Percentiles rank a stretch among this genome's conserved stretches.
These are phyloP conservation scores for Colletotrichum musae DNA, from an alignment of 2,329 filamentous ascomycete species.

Conservation along the genomic window DNA sequence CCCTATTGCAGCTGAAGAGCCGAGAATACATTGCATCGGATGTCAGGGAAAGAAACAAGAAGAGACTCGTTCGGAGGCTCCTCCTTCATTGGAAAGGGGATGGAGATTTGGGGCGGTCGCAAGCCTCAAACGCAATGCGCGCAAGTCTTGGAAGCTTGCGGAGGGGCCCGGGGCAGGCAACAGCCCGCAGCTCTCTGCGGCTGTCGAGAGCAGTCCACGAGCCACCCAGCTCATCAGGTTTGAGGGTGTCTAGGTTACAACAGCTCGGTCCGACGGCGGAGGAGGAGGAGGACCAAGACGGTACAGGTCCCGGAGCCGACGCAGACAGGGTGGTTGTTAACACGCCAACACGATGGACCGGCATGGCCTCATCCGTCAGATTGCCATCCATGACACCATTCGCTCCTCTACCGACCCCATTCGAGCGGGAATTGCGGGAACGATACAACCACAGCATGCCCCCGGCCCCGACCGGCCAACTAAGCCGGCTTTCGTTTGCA, in stretches of 20 bases:
- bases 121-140: constrained; percentile 10
- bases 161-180: constrained; percentile 8
- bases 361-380: constrained; percentile 55
- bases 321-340: constrained; percentile 45
- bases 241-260: constrained; percentile 23
- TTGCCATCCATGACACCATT: constrained; percentile 59
- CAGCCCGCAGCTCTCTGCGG: constrained; percentile 17
- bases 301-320: constrained; percentile 20
- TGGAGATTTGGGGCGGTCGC: constrained; percentile 2
- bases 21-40: constrained; percentile 39
- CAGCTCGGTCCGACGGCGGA: constrained; percentile 20
- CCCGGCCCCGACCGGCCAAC: neutral
- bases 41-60: constrained; percentile 38
- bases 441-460: constrained; percentile 37
- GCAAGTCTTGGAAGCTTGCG: constrained; percentile 25
- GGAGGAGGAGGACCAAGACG: constrained; percentile 39
- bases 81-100: constrained; percentile 37
- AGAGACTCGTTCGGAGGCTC: constrained; percentile 34
- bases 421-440: constrained; percentile 54
- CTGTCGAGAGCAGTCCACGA: constrained; percentile 32
- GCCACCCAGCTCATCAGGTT: constrained; percentile 13
- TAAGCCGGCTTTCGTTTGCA: constrained; percentile 34
- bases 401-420: constrained; percentile 59
- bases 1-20: constrained; percentile 40
- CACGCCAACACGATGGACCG: constrained; percentile 64